Base-by-base conservation (phyloP, 2,329 filamentous ascomycete genomes). In the Nemania bipapillata region DNA sequence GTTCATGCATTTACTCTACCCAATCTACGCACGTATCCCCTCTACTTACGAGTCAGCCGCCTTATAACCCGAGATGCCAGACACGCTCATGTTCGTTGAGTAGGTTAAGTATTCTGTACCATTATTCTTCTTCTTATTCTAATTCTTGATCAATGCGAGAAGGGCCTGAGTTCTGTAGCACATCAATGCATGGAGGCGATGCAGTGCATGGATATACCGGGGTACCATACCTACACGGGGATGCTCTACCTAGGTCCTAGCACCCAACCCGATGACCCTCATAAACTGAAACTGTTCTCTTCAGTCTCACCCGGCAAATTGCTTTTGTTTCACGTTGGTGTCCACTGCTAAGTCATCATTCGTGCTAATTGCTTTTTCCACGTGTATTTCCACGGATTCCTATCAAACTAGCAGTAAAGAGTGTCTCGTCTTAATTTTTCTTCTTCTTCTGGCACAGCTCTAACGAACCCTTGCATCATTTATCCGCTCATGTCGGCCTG, bases 321-420 rank as follows among this genome's bases (percentile, higher is more conserved):
- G 32, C 52, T 52, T 50, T 35, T 70, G 75, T 76, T 73, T 74
- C 74, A 76, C 66, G 67, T 73, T 61, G 49, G 20, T 26, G 47
- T 26, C 20, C 47, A 28, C 11, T 22, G 35, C 24, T 28, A 28
- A 35, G 50, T 53, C 26, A 24, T 54, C 20, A 37, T 56, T 22
- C 70, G 66, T 72, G 72, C 66, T 45, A 20, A n/a, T 45, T 45
- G 40, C 50, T 52, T 28, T 49, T 17, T 42, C 28, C 26, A 56
- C 24, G 32, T 52, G 52, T 8, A 9, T 24, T 55, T 22, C 9
- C 0, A 49, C 35, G 8, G 17, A 26, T 15, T 45, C 40, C 8
- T 28, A 54, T 53, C 47, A 32, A 24, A 62, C n/a, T 52, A n/a
- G 22, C 22, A 17, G 40, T 45, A 45, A 15, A 45, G 20, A 45